These are phyloP conservation scores for Mangifera indica DNA, from an alignment of 345 rosid species.

Conservation along the genomic window DNA sequence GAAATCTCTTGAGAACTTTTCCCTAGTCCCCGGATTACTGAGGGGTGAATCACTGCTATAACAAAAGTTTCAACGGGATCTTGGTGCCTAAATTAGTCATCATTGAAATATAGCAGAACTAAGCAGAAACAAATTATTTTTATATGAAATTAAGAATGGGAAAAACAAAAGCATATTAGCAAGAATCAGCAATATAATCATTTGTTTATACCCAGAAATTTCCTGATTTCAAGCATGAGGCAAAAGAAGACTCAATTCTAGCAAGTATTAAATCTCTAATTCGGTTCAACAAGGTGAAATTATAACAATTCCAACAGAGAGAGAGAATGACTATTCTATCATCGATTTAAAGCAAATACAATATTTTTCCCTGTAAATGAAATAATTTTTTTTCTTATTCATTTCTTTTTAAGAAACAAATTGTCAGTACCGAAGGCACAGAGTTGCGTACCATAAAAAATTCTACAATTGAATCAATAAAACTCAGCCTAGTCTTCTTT, in stretches of 20 bases:
- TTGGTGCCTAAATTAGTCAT: not conserved
- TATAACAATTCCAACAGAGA: too few species aligned
- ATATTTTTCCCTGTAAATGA: not conserved
- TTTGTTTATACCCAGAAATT: not conserved
- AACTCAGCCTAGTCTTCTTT: not conserved
- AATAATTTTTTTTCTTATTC: not conserved
- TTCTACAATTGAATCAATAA: slow-evolving; percentile 5
- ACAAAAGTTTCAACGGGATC: not conserved
- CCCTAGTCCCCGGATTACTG: not conserved
- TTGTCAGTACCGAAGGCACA: not conserved
- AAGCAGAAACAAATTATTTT: not conserved
- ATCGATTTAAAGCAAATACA: not conserved
- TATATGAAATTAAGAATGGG: not conserved
- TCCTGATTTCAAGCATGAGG: not conserved
- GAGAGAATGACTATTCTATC: not conserved
- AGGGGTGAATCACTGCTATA: not conserved
- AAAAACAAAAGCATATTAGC: not conserved
- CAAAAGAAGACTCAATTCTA: not conserved
- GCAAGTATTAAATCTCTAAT: not conserved
- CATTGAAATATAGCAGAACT: not conserved
- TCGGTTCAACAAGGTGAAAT: not conserved
- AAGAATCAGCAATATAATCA: not conserved
- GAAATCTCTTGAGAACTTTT: not conserved
- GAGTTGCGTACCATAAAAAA: not conserved
- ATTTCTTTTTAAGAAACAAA: slow-evolving; percentile 6